Base-by-base conservation (phyloP, 2,329 filamentous ascomycete genomes). In the Hypoxylon sp. region DNA sequence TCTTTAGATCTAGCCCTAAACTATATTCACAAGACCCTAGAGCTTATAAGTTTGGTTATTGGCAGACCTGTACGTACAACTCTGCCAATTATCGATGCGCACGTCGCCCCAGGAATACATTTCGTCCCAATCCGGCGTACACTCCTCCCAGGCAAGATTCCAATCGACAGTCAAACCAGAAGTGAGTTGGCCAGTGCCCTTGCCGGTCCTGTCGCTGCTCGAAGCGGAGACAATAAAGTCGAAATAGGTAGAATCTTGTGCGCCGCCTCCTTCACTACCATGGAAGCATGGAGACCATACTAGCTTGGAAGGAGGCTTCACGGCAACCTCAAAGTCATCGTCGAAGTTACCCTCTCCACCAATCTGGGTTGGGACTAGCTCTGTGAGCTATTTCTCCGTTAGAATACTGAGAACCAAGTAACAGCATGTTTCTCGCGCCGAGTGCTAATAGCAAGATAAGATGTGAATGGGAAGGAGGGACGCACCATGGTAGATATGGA, bases 261-360 rank as follows among this genome's bases (percentile, higher is more conserved):
- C 14, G n/a, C 35, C 26, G n/a, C 8, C 17, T 3, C 39, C 39
- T 9, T 44, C 39, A 8, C 39, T 44, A 44, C 51, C 56, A 11
- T 62, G 33, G 37, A 66, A 62, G 37, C 57, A 66, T 19, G 57
- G 63, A 4, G 63, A 61, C 57, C 63, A 65, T 17, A 65, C 51
- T 1, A 51, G 39, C 46, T 51, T 2, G 14, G 50, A 19, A 19
- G 46, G 8, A 13, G 52, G 11, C 1, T 17, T 57, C 1, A 53
- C 39, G 1, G 35, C 2, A 26, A 66, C 63, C n/a, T 57, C 57
- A 33, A 66, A 66, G 47, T 62, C 63, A 14, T 66, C 56, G 31
- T 60, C 24, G 51, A 55, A 65, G 42, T 14, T 51, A 8, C 50
- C 55, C 10, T 50, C 50, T 14, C 63, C 63, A 6, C 63, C 63